Conservation (phyloP, 495 filamentous ascomycete genomes). For the Oleoguttula mirabilis region DNA sequence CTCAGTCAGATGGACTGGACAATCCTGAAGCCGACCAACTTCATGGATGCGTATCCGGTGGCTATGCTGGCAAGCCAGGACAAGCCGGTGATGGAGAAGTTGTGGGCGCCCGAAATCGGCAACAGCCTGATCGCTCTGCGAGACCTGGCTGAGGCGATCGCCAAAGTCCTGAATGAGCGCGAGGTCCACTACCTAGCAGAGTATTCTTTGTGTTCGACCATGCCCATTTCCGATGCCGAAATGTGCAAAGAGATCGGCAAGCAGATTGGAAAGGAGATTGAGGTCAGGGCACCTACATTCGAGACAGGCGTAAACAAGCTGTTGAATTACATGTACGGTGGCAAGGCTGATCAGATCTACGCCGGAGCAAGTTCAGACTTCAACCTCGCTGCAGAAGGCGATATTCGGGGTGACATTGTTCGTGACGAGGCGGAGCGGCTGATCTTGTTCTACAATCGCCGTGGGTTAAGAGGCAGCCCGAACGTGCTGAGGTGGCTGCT, state of each 20-base stretch:
- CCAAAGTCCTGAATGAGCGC: conserved; percentile 22
- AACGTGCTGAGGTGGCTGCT: conserved; percentile 30
- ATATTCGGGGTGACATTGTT: conserved; percentile 1
- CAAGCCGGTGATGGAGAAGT: conserved; percentile 12
- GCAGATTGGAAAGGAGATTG: conserved; percentile 18
- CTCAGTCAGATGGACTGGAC: conserved; percentile 26
- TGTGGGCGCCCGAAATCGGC: conserved; percentile 18
- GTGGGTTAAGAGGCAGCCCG: conserved; percentile 28
- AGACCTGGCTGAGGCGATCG: conserved; percentile 23
- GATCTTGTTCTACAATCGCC: conserved; percentile 27
- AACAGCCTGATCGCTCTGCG: conserved; percentile 20
- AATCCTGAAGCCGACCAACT: conserved; percentile 29
- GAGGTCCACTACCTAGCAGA: conserved; percentile 28
- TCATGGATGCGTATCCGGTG: conserved; percentile 27
- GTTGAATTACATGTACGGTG: background rate
- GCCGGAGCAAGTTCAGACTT: too few species aligned
- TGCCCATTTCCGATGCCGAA: conserved; percentile 14
- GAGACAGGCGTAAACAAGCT: conserved; percentile 10
- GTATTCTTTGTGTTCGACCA: conserved; percentile 27
- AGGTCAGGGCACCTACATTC: conserved; percentile 3
- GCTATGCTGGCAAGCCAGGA: conserved; percentile 16
- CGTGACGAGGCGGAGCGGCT: conserved; percentile 25
- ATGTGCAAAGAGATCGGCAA: conserved; percentile 6
- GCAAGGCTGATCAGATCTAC: background rate
- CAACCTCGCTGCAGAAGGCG: conserved; percentile 10